phyloP scores from a whole-genome alignment of 805 yeast species.

The Teunomyces cretensis region DNA sequence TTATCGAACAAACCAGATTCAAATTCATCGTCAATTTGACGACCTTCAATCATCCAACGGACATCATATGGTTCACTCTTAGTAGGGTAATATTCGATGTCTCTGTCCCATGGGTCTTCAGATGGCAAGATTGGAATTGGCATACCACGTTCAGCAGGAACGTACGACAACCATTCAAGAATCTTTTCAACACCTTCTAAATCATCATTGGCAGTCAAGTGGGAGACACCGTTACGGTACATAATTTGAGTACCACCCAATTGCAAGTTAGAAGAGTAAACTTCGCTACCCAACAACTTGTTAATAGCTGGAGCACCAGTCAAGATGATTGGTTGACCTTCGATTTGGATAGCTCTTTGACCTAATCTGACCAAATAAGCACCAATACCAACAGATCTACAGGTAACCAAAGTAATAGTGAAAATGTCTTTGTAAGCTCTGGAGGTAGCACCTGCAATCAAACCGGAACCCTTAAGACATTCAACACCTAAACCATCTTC shows the following conservation, averaged over 20 bases:
- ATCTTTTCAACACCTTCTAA: constrained; percentile 94
- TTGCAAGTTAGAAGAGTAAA: constrained; percentile 93
- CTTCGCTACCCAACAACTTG: constrained; percentile 95
- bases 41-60: constrained; percentile 92
- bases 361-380: constrained; percentile 98
- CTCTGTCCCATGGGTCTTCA: constrained; percentile 92
- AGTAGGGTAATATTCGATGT: constrained; percentile 75
- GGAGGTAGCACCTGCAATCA: constrained; percentile 98
- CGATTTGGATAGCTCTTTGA: constrained; percentile 97
- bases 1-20: constrained; percentile 90
- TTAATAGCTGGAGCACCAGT: constrained; percentile 99
- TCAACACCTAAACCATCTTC: constrained; percentile 99
- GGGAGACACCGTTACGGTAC: constrained; percentile 98
- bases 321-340: constrained; percentile 96
- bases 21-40: constrained; percentile 59
- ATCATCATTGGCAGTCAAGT: constrained; percentile 94
- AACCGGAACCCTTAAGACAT: constrained; percentile 96
- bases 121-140: constrained; percentile 89
- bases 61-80: constrained; percentile 80
- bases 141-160: constrained; percentile 85
- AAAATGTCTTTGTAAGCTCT: constrained; percentile 97
- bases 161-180: constrained; percentile 91
- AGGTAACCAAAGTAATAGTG: constrained; percentile 97
- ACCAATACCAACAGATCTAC: constrained; percentile 99
- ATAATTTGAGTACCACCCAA: constrained; percentile 99